phyloP scores from a whole-genome alignment of 495 filamentous ascomycete genomes.

The Cercophora newfieldiana region DNA sequence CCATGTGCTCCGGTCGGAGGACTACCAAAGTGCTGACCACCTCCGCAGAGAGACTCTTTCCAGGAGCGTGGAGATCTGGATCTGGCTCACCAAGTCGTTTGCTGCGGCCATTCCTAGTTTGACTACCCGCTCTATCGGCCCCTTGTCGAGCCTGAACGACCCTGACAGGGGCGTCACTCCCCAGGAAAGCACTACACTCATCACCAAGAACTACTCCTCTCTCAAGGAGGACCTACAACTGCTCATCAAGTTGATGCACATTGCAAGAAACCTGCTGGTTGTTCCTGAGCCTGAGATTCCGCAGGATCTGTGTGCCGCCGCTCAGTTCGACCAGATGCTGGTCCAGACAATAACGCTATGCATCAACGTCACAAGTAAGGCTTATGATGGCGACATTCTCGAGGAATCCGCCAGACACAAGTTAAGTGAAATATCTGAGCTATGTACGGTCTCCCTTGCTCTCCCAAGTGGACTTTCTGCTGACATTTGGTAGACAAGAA shows the following conservation, averaged over 20 bases:
- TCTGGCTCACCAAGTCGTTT: constrained; percentile 55
- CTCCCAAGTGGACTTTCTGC: background rate
- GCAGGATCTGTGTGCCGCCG: constrained; percentile 81
- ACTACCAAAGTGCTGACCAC: constrained; percentile 12
- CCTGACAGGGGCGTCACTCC: constrained; percentile 55
- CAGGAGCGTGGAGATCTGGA: constrained; percentile 65
- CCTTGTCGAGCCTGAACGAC: constrained; percentile 34
- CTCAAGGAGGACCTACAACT: constrained; percentile 81
- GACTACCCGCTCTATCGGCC: constrained; percentile 40
- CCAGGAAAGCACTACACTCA: constrained; percentile 66
- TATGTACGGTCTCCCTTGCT: constrained; percentile 42
- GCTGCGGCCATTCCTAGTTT: constrained; percentile 39
- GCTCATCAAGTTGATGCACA: constrained; percentile 79
- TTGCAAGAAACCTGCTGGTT: constrained; percentile 81
- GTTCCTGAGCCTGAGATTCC: constrained; percentile 70
- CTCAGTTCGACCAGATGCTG: constrained; percentile 78
- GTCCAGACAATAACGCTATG: constrained; percentile 79
- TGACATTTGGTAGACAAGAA: constrained; percentile 68
- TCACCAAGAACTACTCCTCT: constrained; percentile 71
- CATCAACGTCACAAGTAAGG: constrained; percentile 83
- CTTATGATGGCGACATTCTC: constrained; percentile 83
- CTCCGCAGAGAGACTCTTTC: constrained; percentile 54
- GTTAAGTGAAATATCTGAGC: constrained; percentile 55
- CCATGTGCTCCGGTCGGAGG: background rate
- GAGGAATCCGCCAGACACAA: constrained; percentile 56